Percentiles rank a stretch among this genome's conserved stretches.
Evolutionary conservation across 2,329 filamentous ascomycete genomes (phyloP).

Genomic region (Sarocladiaceae sp.): DNA sequence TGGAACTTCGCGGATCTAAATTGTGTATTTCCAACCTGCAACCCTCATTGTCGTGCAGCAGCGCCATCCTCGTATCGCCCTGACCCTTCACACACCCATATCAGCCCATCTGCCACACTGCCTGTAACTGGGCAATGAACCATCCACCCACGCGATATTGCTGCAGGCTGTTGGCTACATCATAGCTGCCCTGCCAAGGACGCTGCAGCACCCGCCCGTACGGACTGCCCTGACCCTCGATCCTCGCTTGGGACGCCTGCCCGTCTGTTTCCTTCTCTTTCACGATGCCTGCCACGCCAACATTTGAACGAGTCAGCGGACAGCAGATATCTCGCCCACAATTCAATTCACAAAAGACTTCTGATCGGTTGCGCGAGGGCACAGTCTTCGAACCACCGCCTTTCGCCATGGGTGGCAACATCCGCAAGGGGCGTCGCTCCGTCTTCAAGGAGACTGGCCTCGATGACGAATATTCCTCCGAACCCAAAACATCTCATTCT

Average conservation of each 20-base stretch:
- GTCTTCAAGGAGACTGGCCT: slow-evolving; percentile 47
- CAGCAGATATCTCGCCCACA: slow-evolving; percentile 28
- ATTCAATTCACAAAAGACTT: slow-evolving; percentile 45
- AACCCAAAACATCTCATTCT: slow-evolving; percentile 12
- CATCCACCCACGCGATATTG: slow-evolving; percentile 8
- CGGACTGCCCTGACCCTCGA: not conserved
- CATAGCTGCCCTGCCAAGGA: slow-evolving; percentile 9
- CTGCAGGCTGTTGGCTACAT: slow-evolving; percentile 10
- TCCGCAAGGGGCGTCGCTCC: slow-evolving; percentile 43
- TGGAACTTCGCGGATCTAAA: too few species aligned
- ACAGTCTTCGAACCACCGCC: slow-evolving; percentile 29
- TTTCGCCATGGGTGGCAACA: slow-evolving; percentile 36
- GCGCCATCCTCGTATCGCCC: not conserved
- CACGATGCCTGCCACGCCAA: not conserved
- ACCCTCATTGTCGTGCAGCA: not conserved
- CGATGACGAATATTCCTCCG: slow-evolving; percentile 24
- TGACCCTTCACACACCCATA: too few species aligned
- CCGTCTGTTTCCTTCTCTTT: not conserved
- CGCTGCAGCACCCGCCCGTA: not conserved
- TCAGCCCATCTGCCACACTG: too few species aligned
- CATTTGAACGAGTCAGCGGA: slow-evolving; percentile 5
- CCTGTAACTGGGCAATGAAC: slow-evolving; percentile 2
- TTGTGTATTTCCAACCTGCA: not conserved
- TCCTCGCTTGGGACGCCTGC: not conserved
- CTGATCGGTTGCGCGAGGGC: slow-evolving; percentile 45